A percentile compares a stretch with the other conserved stretches of the same genome.
Evolutionary conservation across 495 filamentous ascomycete genomes (phyloP).

Genomic region (Rhypophila decipiens): DNA sequence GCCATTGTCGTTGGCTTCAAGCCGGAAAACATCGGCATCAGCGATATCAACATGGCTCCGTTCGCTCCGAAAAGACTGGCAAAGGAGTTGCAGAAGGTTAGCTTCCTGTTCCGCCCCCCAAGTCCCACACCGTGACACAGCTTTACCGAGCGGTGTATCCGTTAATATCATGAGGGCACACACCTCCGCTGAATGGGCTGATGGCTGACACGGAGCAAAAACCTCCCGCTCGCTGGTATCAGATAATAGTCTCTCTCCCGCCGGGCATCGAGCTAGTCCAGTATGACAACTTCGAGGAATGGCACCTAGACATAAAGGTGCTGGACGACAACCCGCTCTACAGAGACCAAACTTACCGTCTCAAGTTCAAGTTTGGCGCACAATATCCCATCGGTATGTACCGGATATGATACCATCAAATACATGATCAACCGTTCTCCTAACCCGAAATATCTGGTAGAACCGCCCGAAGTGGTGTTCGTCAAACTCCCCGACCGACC

Average conservation of each 20-base stretch:
- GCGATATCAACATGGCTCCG: constrained; percentile 28
- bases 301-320: constrained; percentile 88
- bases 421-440: no score
- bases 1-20: no score
- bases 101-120: not conserved
- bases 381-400: constrained; percentile 83
- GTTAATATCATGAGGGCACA: no score
- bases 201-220: no score
- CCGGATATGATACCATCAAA: no score
- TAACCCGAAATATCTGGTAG: constrained; percentile 42
- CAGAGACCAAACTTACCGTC: constrained; percentile 66
- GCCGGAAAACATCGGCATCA: no score
- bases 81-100: constrained; percentile 49
- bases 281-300: constrained; percentile 78
- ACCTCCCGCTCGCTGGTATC: no score
- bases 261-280: constrained; percentile 75
- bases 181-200: no score
- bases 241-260: constrained; percentile 51
- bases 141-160: no score
- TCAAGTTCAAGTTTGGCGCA: constrained; percentile 77
- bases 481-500: constrained; percentile 57
- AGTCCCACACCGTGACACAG: not conserved
- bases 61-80: constrained; percentile 44
- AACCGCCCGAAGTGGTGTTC: constrained; percentile 92
- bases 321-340: constrained; percentile 92